Conservation (phyloP, 768 basidiomycete genomes). For the Panaeolus papilionaceus region DNA sequence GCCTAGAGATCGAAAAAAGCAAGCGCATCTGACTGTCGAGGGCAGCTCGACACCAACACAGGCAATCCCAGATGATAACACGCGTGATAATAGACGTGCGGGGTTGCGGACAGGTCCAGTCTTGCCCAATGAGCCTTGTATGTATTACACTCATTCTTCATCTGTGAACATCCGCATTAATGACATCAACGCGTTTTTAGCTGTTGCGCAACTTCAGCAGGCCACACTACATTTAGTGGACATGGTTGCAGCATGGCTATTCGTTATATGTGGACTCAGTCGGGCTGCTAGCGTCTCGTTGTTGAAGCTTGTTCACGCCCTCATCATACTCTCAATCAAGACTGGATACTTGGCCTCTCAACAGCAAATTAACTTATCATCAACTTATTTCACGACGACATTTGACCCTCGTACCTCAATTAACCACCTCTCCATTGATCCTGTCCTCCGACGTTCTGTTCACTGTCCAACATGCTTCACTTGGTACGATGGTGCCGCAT, state of each 20-base stretch:
- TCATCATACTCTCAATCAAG: slow-evolving; percentile 9
- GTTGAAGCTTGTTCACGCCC: slow-evolving; percentile 18
- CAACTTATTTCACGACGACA: slow-evolving; percentile 17
- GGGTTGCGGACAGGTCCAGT: too few species aligned
- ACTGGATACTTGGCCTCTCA: slow-evolving; percentile 7
- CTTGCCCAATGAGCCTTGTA: too few species aligned
- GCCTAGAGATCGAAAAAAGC: too few species aligned
- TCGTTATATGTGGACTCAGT: slow-evolving; percentile 26
- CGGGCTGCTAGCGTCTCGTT: slow-evolving; percentile 20
- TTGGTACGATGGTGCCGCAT: slow-evolving; percentile 10
- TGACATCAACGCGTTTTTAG: not conserved
- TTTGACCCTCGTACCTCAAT: slow-evolving; percentile 23
- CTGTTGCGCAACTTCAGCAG: not conserved
- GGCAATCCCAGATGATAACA: not conserved
- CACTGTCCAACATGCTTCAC: slow-evolving; percentile 29
- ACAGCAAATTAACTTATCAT: slow-evolving; percentile 18
- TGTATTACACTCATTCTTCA: too few species aligned
- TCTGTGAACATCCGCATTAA: not conserved
- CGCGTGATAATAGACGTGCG: too few species aligned
- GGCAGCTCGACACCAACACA: not conserved
- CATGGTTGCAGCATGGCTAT: slow-evolving; percentile 20
- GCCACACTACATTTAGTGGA: not conserved
- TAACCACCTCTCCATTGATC: slow-evolving; percentile 23
- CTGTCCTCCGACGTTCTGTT: slow-evolving; percentile 23
- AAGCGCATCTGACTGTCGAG: too few species aligned